Evolutionary conservation across 176 grass and related monocot species (phyloP), one percentile per base, ranked within the genome.

Genomic region (Melocanna baccifera): DNA sequence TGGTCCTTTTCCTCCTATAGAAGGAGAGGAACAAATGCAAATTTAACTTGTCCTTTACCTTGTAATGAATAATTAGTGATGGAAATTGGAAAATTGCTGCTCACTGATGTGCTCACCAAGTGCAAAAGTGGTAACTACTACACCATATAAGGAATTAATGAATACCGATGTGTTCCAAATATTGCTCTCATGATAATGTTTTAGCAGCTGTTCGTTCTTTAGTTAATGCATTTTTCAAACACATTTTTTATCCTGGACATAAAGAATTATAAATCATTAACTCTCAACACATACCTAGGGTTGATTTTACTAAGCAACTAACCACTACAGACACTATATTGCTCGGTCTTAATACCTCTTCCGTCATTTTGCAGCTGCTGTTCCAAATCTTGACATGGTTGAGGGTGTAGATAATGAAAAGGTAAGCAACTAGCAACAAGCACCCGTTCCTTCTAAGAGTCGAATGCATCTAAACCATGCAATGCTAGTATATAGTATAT

Each of bases 331-430:
- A 82, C 3, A 1, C 16, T 86, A 30, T 47, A 20, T 4, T 80
- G 37, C 57, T 58, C 10, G 7, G 14, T 64, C 46, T 63, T 69
- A 80, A 30, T 26, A 70, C 16, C n/a, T 75, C 30, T 58, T 65
- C n/a, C 47, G 43, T 78, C 7, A 7, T 83, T 91, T 57, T 84
- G 51, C 80, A 95, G 96, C 91, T 85, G 69, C 87, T 81, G 91
- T 92, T 19, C 96, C 93, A 55, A 95, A 93, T 83, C 87, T 98
- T 90, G 85, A 98, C 23, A 92, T 95, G 96, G 83, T 98, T 78
- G 93, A 98, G 83, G 74, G 96, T 72, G 89, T 98, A 63, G 91
- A 94, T 83, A 92, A 91, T 74, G 87, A 79, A 71, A 95, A 95
- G 91, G 96, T 95, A 77, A 75, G 40, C 34, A 73, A 30, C 30